Conservation (phyloP, 2,329 filamentous ascomycete species). For the Bipolaris sorokiniana region DNA sequence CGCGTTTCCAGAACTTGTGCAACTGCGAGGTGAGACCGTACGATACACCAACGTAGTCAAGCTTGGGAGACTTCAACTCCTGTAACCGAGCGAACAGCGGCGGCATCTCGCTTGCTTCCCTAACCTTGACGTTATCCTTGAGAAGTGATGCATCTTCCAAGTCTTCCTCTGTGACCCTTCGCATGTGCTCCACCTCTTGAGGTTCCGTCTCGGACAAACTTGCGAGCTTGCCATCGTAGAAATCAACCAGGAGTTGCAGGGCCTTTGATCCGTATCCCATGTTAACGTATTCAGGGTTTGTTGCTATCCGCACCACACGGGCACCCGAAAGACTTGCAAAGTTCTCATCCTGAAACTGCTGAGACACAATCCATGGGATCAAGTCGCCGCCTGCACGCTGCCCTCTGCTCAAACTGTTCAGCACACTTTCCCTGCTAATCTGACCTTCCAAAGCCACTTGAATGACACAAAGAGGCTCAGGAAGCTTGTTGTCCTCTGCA, state of each 20-base stretch:
- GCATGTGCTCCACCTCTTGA: constrained; percentile 65
- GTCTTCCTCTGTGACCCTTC: constrained; percentile 81
- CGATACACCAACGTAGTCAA: constrained; percentile 95
- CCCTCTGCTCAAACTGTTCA: constrained; percentile 87
- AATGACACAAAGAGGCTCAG: constrained; percentile 92
- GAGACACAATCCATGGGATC: constrained; percentile 96
- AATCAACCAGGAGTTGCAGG: constrained; percentile 84
- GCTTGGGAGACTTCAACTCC: constrained; percentile 76
- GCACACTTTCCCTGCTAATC: constrained; percentile 90
- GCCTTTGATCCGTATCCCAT: constrained; percentile 96
- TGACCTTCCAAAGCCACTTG: constrained; percentile 94
- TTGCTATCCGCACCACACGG: constrained; percentile 90
- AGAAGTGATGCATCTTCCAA: constrained; percentile 76
- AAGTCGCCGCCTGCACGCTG: constrained; percentile 89
- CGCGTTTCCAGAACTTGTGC: constrained; percentile 96
- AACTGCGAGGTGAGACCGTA: constrained; percentile 87
- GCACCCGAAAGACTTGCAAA: constrained; percentile 94
- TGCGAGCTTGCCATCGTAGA: constrained; percentile 92
- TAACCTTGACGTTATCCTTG: constrained; percentile 85
- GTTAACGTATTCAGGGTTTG: constrained; percentile 87
- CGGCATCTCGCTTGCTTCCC: constrained; percentile 90
- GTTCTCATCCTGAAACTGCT: constrained; percentile 97
- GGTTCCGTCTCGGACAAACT: constrained; percentile 75
- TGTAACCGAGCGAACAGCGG: constrained; percentile 88
- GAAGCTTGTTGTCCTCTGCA: constrained; percentile 76